phyloP scores from a whole-genome alignment of 352 stramenopile species.

The Phytophthora capsici region DNA sequence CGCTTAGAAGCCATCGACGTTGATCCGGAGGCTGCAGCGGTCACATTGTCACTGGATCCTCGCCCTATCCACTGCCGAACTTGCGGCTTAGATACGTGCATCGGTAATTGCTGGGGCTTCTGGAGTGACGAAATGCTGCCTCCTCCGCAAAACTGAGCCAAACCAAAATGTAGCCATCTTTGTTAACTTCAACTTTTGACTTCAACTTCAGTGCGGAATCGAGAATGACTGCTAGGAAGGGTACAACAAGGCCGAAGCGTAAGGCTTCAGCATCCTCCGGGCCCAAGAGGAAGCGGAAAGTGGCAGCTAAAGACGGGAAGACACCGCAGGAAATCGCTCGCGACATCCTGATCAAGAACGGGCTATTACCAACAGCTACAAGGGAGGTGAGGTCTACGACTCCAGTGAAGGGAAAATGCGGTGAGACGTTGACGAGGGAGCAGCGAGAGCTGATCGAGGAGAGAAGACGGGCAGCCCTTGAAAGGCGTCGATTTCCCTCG shows the following conservation, averaged over 20 bases:
- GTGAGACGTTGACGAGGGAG: conserved; percentile 56
- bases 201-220: conserved; percentile 37
- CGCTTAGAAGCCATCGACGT: conserved; percentile 48
- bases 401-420: neutral
- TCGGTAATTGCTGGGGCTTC: conserved; percentile 80
- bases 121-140: conserved; percentile 63
- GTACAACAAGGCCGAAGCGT: conserved; percentile 20
- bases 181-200: conserved; percentile 6
- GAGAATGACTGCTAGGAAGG: conserved; percentile 31
- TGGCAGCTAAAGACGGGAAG: conserved; percentile 72
- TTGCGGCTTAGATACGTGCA: conserved; percentile 55
- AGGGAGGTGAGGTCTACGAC: neutral
- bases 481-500: conserved; percentile 46
- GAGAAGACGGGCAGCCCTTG: conserved; percentile 63
- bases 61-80: conserved; percentile 73
- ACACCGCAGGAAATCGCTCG: conserved; percentile 69
- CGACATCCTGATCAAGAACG: conserved; percentile 71
- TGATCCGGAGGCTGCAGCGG: conserved; percentile 48
- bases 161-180: conserved; percentile 34
- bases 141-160: conserved; percentile 23
- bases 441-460: conserved; percentile 62
- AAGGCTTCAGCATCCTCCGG: neutral
- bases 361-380: conserved; percentile 35
- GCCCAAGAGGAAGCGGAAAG: conserved; percentile 37
- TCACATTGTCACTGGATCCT: conserved; percentile 33